Evolutionary conservation across 1,284 basidiomycete genomes (phyloP).

Genomic region (Papiliotrema laurentii): DNA sequence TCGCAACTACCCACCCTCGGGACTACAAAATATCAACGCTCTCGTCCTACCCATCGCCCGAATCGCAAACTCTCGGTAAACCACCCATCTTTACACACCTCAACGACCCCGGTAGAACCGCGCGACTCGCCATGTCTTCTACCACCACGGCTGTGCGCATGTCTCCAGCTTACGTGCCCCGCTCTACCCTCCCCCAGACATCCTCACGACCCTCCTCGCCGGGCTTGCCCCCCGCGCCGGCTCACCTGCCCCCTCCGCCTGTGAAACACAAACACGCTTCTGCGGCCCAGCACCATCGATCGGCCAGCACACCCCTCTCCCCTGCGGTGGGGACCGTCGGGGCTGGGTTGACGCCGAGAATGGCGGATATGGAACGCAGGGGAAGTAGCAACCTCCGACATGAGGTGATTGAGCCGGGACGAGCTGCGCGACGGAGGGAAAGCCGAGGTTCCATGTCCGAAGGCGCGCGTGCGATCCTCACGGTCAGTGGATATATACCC

Average conservation of each 20-base stretch:
- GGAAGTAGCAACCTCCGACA: conserved; percentile 18
- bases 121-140: conserved; percentile 1
- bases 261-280: not conserved
- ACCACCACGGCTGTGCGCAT: conserved; percentile 1
- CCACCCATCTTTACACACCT: no score
- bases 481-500: conserved; percentile 19
- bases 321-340: no score
- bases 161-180: not conserved
- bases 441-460: conserved; percentile 10
- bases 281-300: not conserved
- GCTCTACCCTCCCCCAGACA: not conserved
- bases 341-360: not conserved
- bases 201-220: conserved; percentile 2
- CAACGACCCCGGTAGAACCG: no score
- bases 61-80: no score
- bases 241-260: not conserved
- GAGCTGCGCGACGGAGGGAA: no score
- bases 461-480: conserved; percentile 29
- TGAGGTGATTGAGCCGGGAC: no score
- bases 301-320: not conserved
- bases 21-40: no score
- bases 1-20: no score
- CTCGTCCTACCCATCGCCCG: no score
- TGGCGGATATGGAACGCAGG: conserved; percentile 12
- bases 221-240: not conserved